phyloP scores from a whole-genome alignment of 768 basidiomycete species.

The Tulasnella sp. region DNA sequence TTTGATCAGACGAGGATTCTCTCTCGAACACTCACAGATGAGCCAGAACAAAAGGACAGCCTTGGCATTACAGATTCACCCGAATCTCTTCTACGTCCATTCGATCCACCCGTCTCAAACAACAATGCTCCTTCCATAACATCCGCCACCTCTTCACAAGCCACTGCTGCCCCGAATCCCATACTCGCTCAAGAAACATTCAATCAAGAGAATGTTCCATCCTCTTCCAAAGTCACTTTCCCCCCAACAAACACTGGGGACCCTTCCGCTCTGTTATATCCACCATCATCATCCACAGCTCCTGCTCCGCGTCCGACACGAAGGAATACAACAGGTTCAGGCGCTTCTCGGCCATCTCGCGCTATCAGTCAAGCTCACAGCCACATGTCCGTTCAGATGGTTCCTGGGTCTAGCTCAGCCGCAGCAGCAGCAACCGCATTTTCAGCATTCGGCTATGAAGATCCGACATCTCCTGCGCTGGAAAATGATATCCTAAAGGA shows the following conservation, averaged over 20 bases:
- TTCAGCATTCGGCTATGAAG: conserved; percentile 3
- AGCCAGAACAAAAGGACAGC: too few species aligned
- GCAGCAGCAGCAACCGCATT: neutral
- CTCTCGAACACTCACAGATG: too few species aligned
- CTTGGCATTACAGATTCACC: too few species aligned
- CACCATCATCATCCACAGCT: neutral
- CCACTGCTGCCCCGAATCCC: neutral
- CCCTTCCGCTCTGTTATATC: conserved; percentile 3
- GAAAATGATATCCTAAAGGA: conserved; percentile 78
- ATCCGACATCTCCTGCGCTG: conserved; percentile 24
- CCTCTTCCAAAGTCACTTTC: neutral
- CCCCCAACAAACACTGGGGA: neutral
- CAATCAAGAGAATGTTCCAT: neutral
- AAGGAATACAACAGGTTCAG: conserved; percentile 10
- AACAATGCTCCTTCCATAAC: neutral
- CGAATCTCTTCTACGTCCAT: too few species aligned
- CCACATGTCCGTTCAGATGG: conserved; percentile 13
- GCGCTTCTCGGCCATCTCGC: conserved; percentile 1
- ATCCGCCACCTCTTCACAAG: neutral
- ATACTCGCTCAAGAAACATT: neutral
- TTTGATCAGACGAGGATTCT: too few species aligned
- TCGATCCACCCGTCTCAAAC: neutral
- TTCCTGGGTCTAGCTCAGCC: too few species aligned
- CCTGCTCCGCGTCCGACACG: conserved; percentile 5
- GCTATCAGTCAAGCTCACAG: neutral